A percentile compares a stretch with the other conserved stretches of the same genome.
These are phyloP conservation scores for Lentinula aciculospora DNA, from an alignment of 768 basidiomycete genomes.

Conservation along the genomic window DNA sequence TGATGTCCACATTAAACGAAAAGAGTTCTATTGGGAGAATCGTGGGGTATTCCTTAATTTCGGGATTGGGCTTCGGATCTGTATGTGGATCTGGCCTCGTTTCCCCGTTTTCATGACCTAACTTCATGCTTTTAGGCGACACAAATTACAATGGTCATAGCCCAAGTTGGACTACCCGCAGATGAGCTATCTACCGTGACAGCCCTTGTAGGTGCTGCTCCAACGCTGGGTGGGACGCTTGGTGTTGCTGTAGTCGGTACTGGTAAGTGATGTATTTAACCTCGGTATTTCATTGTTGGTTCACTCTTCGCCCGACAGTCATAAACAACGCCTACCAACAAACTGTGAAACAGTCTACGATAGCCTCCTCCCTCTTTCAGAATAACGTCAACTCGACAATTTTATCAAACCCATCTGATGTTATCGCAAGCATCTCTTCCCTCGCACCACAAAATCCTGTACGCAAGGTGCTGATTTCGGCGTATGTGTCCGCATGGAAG, in stretches of 20 bases:
- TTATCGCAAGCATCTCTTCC: conserved; percentile 11
- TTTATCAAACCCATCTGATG: conserved; percentile 16
- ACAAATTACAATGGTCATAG: conserved; percentile 18
- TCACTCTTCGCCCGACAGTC: conserved; percentile 6
- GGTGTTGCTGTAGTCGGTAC: conserved; percentile 21
- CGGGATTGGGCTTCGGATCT: conserved; percentile 19
- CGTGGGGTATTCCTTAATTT: conserved; percentile 17
- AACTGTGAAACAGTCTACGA: not conserved
- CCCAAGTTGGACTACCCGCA: conserved; percentile 17
- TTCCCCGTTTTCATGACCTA: not conserved
- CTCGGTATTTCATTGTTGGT: too few relatives aligned
- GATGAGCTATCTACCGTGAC: conserved; percentile 20
- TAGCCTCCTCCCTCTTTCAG: not conserved
- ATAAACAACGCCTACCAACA: conserved; percentile 19
- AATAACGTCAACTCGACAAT: conserved; percentile 1
- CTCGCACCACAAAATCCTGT: conserved; percentile 9
- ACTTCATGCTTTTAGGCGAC: conserved; percentile 12
- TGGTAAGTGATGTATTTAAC: conserved; percentile 11
- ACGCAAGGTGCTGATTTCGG: conserved; percentile 9
- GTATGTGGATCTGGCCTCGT: conserved; percentile 11
- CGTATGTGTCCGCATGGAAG: conserved; percentile 17
- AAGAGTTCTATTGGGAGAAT: conserved; percentile 15
- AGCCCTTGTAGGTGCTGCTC: conserved; percentile 15
- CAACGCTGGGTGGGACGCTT: conserved; percentile 18
- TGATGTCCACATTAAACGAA: conserved; percentile 19